Percentiles rank a stretch among this genome's conserved stretches.
phyloP scores from a whole-genome alignment of 2,329 filamentous ascomycete species.

The Penicillium olsonii region DNA sequence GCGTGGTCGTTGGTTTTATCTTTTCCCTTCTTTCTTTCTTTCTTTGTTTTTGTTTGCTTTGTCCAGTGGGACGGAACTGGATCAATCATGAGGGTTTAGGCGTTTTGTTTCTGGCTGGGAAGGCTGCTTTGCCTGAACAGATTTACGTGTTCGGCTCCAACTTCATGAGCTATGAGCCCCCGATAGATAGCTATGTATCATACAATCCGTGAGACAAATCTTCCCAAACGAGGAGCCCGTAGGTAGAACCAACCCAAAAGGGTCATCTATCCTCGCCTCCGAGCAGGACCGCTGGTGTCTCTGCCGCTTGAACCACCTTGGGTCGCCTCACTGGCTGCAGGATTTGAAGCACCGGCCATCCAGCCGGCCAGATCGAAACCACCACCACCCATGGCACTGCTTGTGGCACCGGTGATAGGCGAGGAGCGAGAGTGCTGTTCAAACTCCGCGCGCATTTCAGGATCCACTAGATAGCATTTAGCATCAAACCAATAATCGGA shows the following conservation, averaged over 20 bases:
- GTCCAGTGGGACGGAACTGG: background rate
- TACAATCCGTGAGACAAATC: slow-evolving; percentile 1
- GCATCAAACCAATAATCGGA: background rate
- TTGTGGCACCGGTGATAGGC: slow-evolving; percentile 62
- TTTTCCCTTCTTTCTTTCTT: background rate
- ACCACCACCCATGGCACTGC: slow-evolving; percentile 61
- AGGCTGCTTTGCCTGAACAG: slow-evolving; percentile 1
- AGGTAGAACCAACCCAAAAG: background rate
- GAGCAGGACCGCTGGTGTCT: slow-evolving; percentile 26
- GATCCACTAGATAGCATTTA: slow-evolving; percentile 70
- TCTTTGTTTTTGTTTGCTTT: too few relatives aligned
- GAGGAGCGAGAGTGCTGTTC: slow-evolving; percentile 83
- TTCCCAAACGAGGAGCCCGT: background rate
- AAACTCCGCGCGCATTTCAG: slow-evolving; percentile 90
- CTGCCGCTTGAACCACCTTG: slow-evolving; percentile 29
- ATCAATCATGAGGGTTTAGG: background rate
- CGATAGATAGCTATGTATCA: slow-evolving; percentile 7
- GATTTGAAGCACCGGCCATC: slow-evolving; percentile 58
- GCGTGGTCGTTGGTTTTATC: background rate
- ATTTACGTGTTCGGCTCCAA: slow-evolving; percentile 4
- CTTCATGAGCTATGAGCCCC: slow-evolving; percentile 6
- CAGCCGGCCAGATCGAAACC: slow-evolving; percentile 68
- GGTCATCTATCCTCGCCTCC: slow-evolving; percentile 31
- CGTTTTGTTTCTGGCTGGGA: slow-evolving; percentile 6
- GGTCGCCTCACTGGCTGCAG: slow-evolving; percentile 21